Conservation (phyloP, 2,329 filamentous ascomycete species). For the Colletotrichum sp. region DNA sequence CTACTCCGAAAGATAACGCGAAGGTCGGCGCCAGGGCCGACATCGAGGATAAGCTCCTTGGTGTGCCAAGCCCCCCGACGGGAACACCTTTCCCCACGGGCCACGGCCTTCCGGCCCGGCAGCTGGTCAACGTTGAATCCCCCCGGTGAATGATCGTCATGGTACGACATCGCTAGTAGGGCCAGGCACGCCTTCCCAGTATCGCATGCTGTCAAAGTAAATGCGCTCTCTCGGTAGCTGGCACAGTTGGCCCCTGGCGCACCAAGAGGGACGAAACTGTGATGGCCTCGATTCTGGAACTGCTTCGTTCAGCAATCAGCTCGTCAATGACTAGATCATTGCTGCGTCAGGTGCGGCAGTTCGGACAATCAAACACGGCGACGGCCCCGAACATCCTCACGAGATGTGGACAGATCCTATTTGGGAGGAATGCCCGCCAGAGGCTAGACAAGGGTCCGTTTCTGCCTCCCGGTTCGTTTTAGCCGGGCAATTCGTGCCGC, state of each 20-base stretch:
- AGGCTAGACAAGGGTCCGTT: background rate
- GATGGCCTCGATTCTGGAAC: background rate
- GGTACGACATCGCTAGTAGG: background rate
- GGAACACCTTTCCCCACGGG: background rate
- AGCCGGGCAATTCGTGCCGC: background rate
- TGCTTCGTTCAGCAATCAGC: background rate
- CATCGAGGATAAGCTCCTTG: background rate
- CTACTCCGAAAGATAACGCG: background rate
- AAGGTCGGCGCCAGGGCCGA: background rate
- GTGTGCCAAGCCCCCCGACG: background rate
- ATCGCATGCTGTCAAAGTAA: background rate
- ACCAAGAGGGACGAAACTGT: background rate
- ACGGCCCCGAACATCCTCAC: background rate
- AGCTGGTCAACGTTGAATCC: background rate
- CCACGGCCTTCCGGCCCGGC: background rate
- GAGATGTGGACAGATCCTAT: background rate
- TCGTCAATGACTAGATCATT: background rate
- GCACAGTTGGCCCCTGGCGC: background rate
- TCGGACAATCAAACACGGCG: constrained; percentile 32
- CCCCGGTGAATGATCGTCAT: background rate
- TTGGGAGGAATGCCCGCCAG: background rate
- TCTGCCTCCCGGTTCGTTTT: background rate
- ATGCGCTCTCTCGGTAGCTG: background rate
- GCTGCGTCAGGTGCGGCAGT: constrained; percentile 27
- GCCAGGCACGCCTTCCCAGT: background rate